Base-by-base conservation (phyloP, 2,329 filamentous ascomycete genomes). In the Pseudonectria buxi region DNA sequence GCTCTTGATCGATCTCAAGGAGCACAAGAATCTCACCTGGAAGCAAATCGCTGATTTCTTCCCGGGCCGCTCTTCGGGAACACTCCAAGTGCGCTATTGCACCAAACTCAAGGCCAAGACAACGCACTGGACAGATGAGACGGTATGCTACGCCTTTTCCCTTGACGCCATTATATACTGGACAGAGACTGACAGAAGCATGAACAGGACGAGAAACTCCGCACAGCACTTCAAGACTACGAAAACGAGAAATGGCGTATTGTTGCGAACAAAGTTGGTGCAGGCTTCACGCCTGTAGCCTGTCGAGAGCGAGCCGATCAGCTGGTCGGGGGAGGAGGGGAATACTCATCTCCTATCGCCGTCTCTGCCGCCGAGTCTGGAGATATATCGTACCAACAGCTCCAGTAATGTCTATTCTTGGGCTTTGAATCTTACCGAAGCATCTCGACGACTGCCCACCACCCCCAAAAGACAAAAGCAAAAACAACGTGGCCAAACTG, bases 21-120 rank as follows among this genome's bases (percentile, higher is more conserved):
- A 95, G 63, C 89, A 92, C 55, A 94, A 92, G 62, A 89, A 86
- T 55, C 69, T 95, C 56, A 94, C 89, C 4, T 95, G 89, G 89
- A 95, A 94, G 64, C 89, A 95, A 68, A 95, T 95, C 54, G 86
- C 88, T 37, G 89, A 95, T 56, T 95, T 95, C 64, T 95, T 95
- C 51, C 89, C 89, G 1, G 89, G 88, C 2, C 74, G 89, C 39
- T 92, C 86, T 39, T 94, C 86, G 30, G 89, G 89, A 13, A 95
- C 89, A 22, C 65, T 95, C 42, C 89, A 95, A 61, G 89, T 95
- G 36, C 81, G 89, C 25, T 95, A 95, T 59, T 95, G 89, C 58
- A 95, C 88, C 28, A 95, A 94, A 64, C 69, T 95, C 34, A 95
- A 94, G 65, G 88, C 87, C 11, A 95, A 95, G 68, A 89, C 85